These are phyloP conservation scores for Mycena alexandri DNA, from an alignment of 768 basidiomycete species.

Conservation along the genomic window DNA sequence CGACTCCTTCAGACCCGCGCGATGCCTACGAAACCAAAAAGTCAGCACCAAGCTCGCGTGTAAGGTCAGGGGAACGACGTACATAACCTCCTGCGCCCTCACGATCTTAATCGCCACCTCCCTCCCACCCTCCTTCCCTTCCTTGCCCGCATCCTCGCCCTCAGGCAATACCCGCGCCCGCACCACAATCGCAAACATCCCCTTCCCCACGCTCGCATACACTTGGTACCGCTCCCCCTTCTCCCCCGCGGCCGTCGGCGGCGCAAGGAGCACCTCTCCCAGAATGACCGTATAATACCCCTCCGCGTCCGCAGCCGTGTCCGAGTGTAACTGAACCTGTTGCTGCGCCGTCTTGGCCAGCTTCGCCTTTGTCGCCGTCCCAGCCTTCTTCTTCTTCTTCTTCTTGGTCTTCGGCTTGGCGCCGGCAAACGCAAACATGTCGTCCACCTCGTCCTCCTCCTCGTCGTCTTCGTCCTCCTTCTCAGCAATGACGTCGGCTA, in stretches of 20 bases:
- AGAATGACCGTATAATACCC: slow-evolving; percentile 96
- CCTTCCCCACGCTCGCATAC: slow-evolving; percentile 94
- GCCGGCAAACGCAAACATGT: slow-evolving; percentile 88
- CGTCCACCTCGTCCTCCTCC: slow-evolving; percentile 90
- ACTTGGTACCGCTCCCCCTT: slow-evolving; percentile 95
- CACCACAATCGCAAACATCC: slow-evolving; percentile 99
- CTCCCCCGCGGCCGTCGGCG: slow-evolving; percentile 19
- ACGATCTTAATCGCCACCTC: slow-evolving; percentile 99
- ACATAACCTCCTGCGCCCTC: slow-evolving; percentile 97
- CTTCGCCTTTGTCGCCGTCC: slow-evolving; percentile 48
- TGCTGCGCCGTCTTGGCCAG: slow-evolving; percentile 17
- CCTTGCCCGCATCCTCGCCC: slow-evolving; percentile 50
- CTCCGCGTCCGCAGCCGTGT: slow-evolving; percentile 93
- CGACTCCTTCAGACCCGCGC: slow-evolving; percentile 93
- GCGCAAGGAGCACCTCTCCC: slow-evolving; percentile 80
- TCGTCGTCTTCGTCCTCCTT: slow-evolving; percentile 72
- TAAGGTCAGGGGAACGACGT: slow-evolving; percentile 47
- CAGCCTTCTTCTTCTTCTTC: slow-evolving; percentile 70
- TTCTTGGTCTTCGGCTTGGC: slow-evolving; percentile 63
- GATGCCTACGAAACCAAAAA: slow-evolving; percentile 71
- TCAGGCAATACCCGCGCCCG: slow-evolving; percentile 78
- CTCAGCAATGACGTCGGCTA: slow-evolving; percentile 55
- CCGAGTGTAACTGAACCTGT: slow-evolving; percentile 62
- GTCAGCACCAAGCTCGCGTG: slow-evolving; percentile 15
- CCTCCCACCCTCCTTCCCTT: slow-evolving; percentile 64